A percentile compares a stretch with the other conserved stretches of the same genome.
phyloP scores from a whole-genome alignment of 495 filamentous ascomycete species.

The Thermochaetoides thermophila region DNA sequence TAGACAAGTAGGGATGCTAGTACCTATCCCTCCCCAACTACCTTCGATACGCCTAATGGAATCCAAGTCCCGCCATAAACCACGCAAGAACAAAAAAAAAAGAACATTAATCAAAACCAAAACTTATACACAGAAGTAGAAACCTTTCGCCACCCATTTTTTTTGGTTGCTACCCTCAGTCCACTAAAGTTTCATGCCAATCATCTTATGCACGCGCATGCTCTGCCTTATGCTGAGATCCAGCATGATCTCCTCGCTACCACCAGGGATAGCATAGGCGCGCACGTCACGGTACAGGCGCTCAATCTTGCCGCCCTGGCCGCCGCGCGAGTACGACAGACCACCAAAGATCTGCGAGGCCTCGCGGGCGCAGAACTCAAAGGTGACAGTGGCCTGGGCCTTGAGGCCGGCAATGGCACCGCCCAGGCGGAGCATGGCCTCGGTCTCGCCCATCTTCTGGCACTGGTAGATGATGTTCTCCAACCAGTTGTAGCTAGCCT shows the following conservation, averaged over 20 bases:
- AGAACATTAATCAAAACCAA: too few relatives aligned
- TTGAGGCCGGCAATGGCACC: conserved; percentile 90
- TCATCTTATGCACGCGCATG: conserved; percentile 71
- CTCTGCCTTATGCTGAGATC: conserved; percentile 92
- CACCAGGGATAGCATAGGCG: conserved; percentile 94
- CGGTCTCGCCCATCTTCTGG: conserved; percentile 78
- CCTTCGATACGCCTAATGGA: too few relatives aligned
- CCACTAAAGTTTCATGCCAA: conserved; percentile 98
- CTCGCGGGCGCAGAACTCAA: conserved; percentile 94
- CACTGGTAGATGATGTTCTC: conserved; percentile 93
- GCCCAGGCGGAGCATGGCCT: conserved; percentile 90
- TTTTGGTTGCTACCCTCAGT: too few relatives aligned
- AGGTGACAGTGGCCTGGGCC: conserved; percentile 81
- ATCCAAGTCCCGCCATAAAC: too few relatives aligned
- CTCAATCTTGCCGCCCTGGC: conserved; percentile 94
- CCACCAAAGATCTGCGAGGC: conserved; percentile 97
- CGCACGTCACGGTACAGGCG: conserved; percentile 90
- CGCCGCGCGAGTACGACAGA: conserved; percentile 80
- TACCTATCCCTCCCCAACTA: too few relatives aligned
- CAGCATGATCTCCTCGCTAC: conserved; percentile 96
- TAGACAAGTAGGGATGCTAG: too few relatives aligned
- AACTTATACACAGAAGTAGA: too few relatives aligned
- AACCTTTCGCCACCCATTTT: too few relatives aligned
- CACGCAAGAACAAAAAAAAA: too few relatives aligned
- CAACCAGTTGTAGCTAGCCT: conserved; percentile 92